Evolutionary conservation across 179 eudicot species (phyloP).

Genomic region (Pouteria campechiana): DNA sequence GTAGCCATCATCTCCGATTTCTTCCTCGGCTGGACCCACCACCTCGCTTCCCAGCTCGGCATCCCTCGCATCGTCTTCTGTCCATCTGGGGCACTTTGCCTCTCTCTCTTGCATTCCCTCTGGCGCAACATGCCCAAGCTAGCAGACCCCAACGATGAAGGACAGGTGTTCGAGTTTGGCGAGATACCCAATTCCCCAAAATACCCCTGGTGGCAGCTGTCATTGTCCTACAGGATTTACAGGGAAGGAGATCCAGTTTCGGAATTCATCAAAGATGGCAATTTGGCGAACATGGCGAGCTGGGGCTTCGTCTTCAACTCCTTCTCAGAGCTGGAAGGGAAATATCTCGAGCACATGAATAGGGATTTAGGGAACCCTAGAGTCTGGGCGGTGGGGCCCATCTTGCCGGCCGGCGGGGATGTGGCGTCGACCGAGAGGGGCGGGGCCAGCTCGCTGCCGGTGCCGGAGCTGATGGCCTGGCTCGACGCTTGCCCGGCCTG

Average conservation of each 20-base stretch:
- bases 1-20: constrained; percentile 33
- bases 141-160: constrained; percentile 2
- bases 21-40: constrained; percentile 48
- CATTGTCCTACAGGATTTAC: constrained; percentile 21
- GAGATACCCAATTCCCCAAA: constrained; percentile 28
- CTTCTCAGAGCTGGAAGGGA: constrained; percentile 34
- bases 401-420: constrained; percentile 14
- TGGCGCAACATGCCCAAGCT: constrained; percentile 28
- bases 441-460: constrained; percentile 24
- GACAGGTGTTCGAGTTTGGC: constrained; percentile 11
- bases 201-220: constrained; percentile 54
- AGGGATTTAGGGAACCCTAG: constrained; percentile 28
- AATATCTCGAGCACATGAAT: constrained; percentile 27
- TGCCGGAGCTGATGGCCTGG: constrained; percentile 25
- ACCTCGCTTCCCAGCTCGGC: constrained; percentile 14
- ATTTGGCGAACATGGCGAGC: constrained; percentile 20
- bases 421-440: constrained; percentile 14
- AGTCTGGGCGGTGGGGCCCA: constrained; percentile 63
- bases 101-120: constrained; percentile 15
- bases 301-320: constrained; percentile 51
- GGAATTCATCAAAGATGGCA: constrained; percentile 22
- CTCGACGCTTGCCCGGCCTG: constrained; percentile 33
- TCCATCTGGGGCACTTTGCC: constrained; percentile 24
- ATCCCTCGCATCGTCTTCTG: constrained; percentile 30
- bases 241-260: constrained; percentile 28